Evolutionary conservation across 108 stramenopile genomes (phyloP).

Genomic region (Skeletonema costatum): DNA sequence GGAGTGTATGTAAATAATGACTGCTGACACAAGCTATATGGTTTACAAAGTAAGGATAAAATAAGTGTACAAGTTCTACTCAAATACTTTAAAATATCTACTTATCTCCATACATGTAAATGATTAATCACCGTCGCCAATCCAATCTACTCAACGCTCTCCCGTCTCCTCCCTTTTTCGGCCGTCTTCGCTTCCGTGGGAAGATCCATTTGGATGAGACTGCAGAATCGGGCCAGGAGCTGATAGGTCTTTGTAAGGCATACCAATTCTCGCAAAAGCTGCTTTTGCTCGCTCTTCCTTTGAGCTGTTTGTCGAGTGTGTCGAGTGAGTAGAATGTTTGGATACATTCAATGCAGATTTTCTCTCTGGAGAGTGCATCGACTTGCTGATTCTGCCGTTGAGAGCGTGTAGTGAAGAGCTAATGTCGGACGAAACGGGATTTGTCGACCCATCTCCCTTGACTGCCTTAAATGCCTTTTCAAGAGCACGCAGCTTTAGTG

Average conservation of each 20-base stretch:
- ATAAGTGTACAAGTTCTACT: neutral
- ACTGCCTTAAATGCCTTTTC: slow-evolving; percentile 53
- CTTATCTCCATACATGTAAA: neutral
- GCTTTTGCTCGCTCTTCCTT: neutral
- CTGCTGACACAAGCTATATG: neutral
- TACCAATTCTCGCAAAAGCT: neutral
- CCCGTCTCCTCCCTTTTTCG: slow-evolving; percentile 1
- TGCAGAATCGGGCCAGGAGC: neutral
- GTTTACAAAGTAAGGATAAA: neutral
- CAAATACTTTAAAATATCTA: neutral
- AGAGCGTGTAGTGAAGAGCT: neutral
- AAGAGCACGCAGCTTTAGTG: slow-evolving; percentile 52
- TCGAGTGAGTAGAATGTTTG: neutral
- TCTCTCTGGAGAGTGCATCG: neutral
- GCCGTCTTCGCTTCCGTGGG: slow-evolving; percentile 3
- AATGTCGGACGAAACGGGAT: neutral
- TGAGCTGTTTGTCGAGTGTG: neutral
- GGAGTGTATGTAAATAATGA: neutral
- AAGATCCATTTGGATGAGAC: neutral
- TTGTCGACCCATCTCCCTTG: slow-evolving; percentile 11
- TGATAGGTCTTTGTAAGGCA: neutral
- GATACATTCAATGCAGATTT: neutral
- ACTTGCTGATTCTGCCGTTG: neutral
- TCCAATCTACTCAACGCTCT: neutral
- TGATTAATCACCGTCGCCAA: no score